Evolutionary conservation across 2,329 filamentous ascomycete genomes (phyloP), one percentile per base, ranked within the genome.

Genomic region (Amauroascus verrucosus): DNA sequence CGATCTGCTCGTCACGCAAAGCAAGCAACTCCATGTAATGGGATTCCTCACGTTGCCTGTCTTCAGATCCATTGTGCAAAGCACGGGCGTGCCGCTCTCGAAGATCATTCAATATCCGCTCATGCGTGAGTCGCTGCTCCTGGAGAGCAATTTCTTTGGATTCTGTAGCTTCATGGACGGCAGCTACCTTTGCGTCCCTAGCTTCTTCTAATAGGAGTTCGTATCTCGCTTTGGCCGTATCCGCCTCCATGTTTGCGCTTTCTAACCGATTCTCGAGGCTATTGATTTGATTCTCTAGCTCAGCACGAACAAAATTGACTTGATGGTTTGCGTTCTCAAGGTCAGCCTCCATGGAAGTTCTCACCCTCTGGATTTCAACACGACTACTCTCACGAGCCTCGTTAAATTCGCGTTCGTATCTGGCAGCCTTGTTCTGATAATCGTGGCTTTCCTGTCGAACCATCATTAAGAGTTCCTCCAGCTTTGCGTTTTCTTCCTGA

Each of bases 141-240:
- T 79, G 58, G 20, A 84, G 66, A 7, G 76, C 77, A 45, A 71
- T 66, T 56, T 79, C 77, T 54, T 75, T 76, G 48, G 72, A 71
- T 56, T 81, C 74, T 30, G 73, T 63, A 28, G 76, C 75, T 54
- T 81, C 77, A 16, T 72, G 72, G 28, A 84, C 64, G 41, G 80
- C 77, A 59, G 77, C 73, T 51, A 79, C 76, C 70, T 85, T 87
- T 14, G 79, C 81, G 56, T 81, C 80, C 56, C 86, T 80, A 20
- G 85, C 84, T 60, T 93, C 88, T 67, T 95, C 86, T 9, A 95
- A 76, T 51, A 93, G 77, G 74, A 93, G 85, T 64, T 95, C 88
- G 61, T 86, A 83, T 61, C 85, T 85, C 18, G 84, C 88, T 65
- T 85, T 89, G 53, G 82, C 78, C 2, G 86, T 89, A 63, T 95